These are phyloP conservation scores for Cytospora leucostoma DNA, from an alignment of 2,329 filamentous ascomycete species.

Conservation along the genomic window DNA sequence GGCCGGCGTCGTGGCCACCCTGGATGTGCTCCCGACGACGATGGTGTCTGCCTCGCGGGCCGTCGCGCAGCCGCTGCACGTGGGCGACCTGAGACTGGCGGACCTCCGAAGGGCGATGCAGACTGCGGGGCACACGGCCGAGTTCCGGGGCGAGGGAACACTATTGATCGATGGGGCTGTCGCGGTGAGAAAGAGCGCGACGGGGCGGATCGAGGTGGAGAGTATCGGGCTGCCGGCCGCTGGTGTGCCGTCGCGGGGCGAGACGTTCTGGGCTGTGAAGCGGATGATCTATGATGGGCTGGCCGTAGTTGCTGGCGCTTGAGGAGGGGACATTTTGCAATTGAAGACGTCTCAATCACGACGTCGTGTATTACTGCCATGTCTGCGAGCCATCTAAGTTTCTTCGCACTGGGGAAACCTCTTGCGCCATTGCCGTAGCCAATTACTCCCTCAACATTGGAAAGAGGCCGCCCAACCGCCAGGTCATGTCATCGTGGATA, in stretches of 20 bases:
- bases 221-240: constrained; percentile 61
- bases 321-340: constrained; percentile 27
- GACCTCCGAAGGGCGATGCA: constrained; percentile 86
- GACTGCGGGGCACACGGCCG: constrained; percentile 77
- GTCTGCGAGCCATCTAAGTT: neutral
- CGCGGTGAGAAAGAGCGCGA: constrained; percentile 82
- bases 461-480: constrained; percentile 8
- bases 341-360: neutral
- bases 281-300: constrained; percentile 90
- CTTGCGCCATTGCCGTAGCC: neutral
- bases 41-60: constrained; percentile 74
- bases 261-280: constrained; percentile 84
- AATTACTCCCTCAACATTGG: neutral
- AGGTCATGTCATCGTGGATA: neutral
- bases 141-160: constrained; percentile 91
- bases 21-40: constrained; percentile 57
- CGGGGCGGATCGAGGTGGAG: constrained; percentile 87
- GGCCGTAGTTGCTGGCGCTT: constrained; percentile 81
- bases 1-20: constrained; percentile 45
- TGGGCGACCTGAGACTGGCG: constrained; percentile 87
- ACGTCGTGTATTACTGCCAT: neutral
- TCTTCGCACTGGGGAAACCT: neutral
- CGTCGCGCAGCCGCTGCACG: constrained; percentile 84
- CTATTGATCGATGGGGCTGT: constrained; percentile 86
- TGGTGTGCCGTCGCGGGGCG: constrained; percentile 51